A percentile compares a stretch with the other conserved stretches of the same genome.
Evolutionary conservation across 768 basidiomycete genomes (phyloP).

Genomic region (Exsudoporus frostii): DNA sequence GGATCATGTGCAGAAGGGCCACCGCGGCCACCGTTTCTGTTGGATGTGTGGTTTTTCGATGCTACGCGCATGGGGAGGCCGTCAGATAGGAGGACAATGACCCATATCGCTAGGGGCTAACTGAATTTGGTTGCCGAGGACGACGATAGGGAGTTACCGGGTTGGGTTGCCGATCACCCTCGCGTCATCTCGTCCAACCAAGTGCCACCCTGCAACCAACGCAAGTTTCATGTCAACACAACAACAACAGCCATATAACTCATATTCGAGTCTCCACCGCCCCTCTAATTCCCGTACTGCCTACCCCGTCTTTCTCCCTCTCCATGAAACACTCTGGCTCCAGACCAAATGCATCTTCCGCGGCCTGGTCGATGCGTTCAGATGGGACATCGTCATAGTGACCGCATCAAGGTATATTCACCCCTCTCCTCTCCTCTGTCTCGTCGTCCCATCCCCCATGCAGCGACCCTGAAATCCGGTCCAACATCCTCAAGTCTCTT

Average conservation of each 20-base stretch:
- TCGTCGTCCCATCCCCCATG: slow-evolving; percentile 9
- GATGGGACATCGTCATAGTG: slow-evolving; percentile 63
- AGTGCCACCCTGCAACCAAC: background rate
- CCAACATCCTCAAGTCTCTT: slow-evolving; percentile 71
- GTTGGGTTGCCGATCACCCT: slow-evolving; percentile 11
- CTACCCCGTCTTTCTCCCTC: slow-evolving; percentile 69
- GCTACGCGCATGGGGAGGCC: background rate
- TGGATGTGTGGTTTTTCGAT: background rate
- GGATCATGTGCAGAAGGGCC: background rate
- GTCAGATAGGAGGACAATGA: background rate
- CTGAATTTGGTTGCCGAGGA: background rate
- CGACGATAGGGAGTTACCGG: slow-evolving; percentile 10
- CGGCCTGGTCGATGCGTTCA: slow-evolving; percentile 68
- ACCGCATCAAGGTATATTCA: slow-evolving; percentile 55
- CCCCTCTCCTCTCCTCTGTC: slow-evolving; percentile 5
- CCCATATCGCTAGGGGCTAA: slow-evolving; percentile 6
- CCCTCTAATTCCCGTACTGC: slow-evolving; percentile 42
- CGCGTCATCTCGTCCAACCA: background rate
- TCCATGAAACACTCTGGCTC: slow-evolving; percentile 55
- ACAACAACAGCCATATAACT: slow-evolving; percentile 1
- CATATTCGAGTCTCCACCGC: slow-evolving; percentile 8
- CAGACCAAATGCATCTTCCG: slow-evolving; percentile 57
- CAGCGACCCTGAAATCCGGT: slow-evolving; percentile 75
- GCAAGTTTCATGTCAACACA: slow-evolving; percentile 25
- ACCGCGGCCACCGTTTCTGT: background rate